These are phyloP conservation scores for Scleroderma bovista DNA, from an alignment of 768 basidiomycete genomes.

Conservation along the genomic window DNA sequence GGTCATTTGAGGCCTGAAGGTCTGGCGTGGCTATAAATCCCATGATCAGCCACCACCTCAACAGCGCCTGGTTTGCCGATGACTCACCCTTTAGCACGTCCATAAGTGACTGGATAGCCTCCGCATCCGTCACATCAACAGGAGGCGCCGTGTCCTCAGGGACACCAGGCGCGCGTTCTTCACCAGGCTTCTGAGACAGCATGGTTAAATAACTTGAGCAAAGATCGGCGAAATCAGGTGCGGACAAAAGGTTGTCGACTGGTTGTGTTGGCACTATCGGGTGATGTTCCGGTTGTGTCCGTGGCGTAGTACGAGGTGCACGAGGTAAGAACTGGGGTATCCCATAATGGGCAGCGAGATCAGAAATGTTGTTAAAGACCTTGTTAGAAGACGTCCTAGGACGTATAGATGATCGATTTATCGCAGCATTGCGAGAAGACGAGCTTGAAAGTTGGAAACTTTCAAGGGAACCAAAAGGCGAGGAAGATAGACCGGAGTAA, in stretches of 20 bases:
- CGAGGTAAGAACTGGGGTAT: slow-evolving; percentile 68
- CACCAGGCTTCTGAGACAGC: slow-evolving; percentile 48
- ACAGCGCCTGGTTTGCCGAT: background rate
- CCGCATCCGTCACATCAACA: slow-evolving; percentile 17
- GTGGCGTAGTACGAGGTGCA: slow-evolving; percentile 55
- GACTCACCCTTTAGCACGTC: slow-evolving; percentile 35
- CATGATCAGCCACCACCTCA: too few relatives aligned
- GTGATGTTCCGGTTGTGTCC: slow-evolving; percentile 31
- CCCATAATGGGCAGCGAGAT: slow-evolving; percentile 74
- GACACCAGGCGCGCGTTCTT: slow-evolving; percentile 32
- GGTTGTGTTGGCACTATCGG: slow-evolving; percentile 20
- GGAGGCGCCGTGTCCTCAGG: slow-evolving; percentile 23
- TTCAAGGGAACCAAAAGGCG: slow-evolving; percentile 39
- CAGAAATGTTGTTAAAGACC: slow-evolving; percentile 60
- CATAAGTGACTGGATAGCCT: slow-evolving; percentile 34
- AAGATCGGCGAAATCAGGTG: slow-evolving; percentile 40
- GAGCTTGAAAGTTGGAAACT: slow-evolving; percentile 50
- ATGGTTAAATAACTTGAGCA: slow-evolving; percentile 65
- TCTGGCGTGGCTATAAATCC: slow-evolving; percentile 32
- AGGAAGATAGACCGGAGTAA: slow-evolving; percentile 35
- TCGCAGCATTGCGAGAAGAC: slow-evolving; percentile 47
- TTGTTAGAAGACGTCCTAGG: slow-evolving; percentile 55
- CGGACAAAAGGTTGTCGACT: slow-evolving; percentile 18
- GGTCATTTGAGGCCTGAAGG: slow-evolving; percentile 31
- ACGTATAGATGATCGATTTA: slow-evolving; percentile 53